These are phyloP conservation scores for Hypoxylon cercidicola DNA, from an alignment of 495 filamentous ascomycete species.

Conservation along the genomic window DNA sequence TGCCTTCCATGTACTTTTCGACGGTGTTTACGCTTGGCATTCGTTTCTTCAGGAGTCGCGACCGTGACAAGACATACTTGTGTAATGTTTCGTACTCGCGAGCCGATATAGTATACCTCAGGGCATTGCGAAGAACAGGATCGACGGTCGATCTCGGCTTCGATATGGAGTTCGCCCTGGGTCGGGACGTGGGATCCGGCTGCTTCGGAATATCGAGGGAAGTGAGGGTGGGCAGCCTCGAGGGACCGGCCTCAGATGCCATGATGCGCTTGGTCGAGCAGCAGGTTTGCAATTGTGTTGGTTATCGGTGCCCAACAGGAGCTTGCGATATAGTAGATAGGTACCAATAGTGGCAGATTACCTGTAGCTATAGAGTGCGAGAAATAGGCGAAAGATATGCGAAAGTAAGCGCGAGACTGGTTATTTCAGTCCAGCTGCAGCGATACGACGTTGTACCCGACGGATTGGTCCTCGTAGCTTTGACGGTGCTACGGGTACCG, in stretches of 20 bases:
- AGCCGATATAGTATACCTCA: constrained; percentile 84
- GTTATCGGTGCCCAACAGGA: constrained; percentile 24
- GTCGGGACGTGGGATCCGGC: constrained; percentile 26
- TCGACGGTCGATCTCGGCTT: constrained; percentile 60
- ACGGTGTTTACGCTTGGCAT: constrained; percentile 65
- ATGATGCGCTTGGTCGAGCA: constrained; percentile 27
- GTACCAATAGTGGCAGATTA: too few species aligned
- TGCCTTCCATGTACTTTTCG: constrained; percentile 58
- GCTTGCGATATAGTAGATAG: constrained; percentile 5
- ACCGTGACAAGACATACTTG: constrained; percentile 76
- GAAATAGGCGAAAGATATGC: too few species aligned
- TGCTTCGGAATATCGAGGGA: constrained; percentile 36
- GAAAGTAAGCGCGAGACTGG: neutral
- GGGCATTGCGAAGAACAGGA: constrained; percentile 76
- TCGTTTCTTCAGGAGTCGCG: constrained; percentile 67
- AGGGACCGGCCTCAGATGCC: constrained; percentile 44
- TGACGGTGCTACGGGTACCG: neutral
- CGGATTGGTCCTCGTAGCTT: neutral
- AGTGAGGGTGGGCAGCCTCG: constrained; percentile 34
- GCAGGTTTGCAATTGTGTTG: neutral
- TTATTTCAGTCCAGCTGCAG: constrained; percentile 25
- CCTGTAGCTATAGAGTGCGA: too few species aligned
- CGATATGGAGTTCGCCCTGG: constrained; percentile 34
- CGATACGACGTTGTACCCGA: constrained; percentile 33
- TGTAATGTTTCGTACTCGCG: constrained; percentile 87